Evolutionary conservation across 106 monocot genomes (phyloP), one percentile per base, ranked within the genome.

Genomic region (Dendrobium officinale): DNA sequence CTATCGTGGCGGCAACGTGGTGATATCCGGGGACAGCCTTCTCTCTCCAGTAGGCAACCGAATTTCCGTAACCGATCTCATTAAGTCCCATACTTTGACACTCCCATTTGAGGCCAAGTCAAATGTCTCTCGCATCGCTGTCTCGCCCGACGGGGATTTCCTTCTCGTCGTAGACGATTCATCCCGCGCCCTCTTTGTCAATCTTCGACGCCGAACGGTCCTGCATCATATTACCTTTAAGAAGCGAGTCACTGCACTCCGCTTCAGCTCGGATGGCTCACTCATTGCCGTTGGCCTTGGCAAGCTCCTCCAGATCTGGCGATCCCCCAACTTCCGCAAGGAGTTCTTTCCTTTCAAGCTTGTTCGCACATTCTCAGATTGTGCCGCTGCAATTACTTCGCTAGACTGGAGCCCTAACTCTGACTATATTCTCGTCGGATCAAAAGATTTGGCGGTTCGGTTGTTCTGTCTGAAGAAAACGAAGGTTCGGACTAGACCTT

Each of bases 301-400:
- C 1, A 92, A 87, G 86, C 82, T 91, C 29, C 40, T 98, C n/a
- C 98, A 95, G 88, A 86, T 95, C 7, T 98, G 95, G 98, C 89
- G 91, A 29, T 89, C 89, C 9, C 98, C 95, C 1, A 89, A 88
- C 6, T 93, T 95, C 82, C 81, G 80, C 26, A 90, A 85, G 80
- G 95, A 95, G 79, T 92, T 98, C 83, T 90, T 98, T 79, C 95
- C 98, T 4, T 95, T 98, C 77, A 78, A 98, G 37, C 92, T 92
- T 43, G 84, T 83, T 59, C 84, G 83, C 67, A 93, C 91, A 19
- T 85, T 93, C 58, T 56, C 91, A 4, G 92, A 90, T 61, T 93
- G 75, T 42, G 41, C 80, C 7, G 89, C 81, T 3, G 43, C 83
- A 0, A 89, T 91, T 20, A 91, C 90, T 7, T 78, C 86, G 9